Evolutionary conservation across 345 rosid species (phyloP), one percentile per base, ranked within the genome.

Genomic region (Eucalyptus virginea): DNA sequence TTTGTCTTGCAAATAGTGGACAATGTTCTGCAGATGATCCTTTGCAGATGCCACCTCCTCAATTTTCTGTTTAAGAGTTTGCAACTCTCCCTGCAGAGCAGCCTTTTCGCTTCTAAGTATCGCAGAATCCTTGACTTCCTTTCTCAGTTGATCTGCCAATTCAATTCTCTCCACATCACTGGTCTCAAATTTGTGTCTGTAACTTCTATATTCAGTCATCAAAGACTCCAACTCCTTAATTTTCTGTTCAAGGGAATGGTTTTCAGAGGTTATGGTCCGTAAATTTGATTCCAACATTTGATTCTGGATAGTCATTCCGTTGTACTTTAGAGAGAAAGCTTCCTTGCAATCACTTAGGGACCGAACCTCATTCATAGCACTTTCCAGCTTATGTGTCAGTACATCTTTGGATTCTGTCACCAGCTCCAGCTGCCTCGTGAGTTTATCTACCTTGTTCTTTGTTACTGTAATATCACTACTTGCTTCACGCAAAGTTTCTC

Each of bases 181-280:
- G 52, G 92, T 89, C 92, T 95, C 97, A 91, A 92, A 97, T 88
- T 91, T 94, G 92, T 90, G 91, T 92, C 95, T 90, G 83, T 91
- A 95, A 88, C 90, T 93, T 88, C 90, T 90, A 90, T 88, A 94
- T 86, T 95, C 97, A 89, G 91, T 87, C 88, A 92, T 89, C 90
- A 94, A 83, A 86, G 95, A 90, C 91, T 97, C 98, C 94, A 95
- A 92, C 91, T 96, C 99, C 88, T 92, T 89, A 69, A 97, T 91
- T 91, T 96, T 98, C 93, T 96, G 93, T 58, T 88, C 91, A 83
- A 95, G 94, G 91, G 90, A 92, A 91, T 92, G 90, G 92, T 95
- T 97, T 91, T 97, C 97, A 83, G 89, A 88, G 88, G 95, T 93
- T 58, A 92, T 87, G 91, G 80, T 92, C 90, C 93, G 94, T 90